Evolutionary conservation across 495 filamentous ascomycete species (phyloP).

Genomic region (Neurospora sp.): DNA sequence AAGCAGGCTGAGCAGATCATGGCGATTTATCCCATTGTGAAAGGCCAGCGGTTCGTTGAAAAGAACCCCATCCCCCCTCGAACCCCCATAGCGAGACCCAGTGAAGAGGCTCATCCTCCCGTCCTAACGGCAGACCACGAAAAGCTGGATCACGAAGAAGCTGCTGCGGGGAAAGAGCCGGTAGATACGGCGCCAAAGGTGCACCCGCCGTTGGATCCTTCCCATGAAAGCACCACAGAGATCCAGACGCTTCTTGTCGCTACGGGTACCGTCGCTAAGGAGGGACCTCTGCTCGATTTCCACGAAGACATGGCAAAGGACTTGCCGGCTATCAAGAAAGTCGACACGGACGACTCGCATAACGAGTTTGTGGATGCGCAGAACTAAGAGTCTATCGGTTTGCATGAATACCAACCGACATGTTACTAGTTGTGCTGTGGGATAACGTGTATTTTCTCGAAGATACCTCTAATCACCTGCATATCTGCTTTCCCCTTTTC

Average conservation of each 20-base stretch:
- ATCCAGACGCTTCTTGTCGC: conserved; percentile 30
- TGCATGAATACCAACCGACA: neutral
- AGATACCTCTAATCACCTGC: neutral
- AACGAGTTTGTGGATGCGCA: conserved; percentile 27
- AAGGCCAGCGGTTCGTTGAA: conserved; percentile 48
- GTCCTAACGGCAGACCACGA: neutral
- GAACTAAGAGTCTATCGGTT: conserved; percentile 3
- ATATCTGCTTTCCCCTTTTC: neutral
- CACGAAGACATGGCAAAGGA: conserved; percentile 37
- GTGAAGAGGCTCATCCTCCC: conserved; percentile 17
- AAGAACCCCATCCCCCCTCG: conserved; percentile 31
- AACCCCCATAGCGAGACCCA: conserved; percentile 8
- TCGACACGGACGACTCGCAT: conserved; percentile 17
- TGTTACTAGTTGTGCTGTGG: neutral
- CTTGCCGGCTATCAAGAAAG: conserved; percentile 24
- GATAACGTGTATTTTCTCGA: neutral
- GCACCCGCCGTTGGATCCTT: conserved; percentile 11
- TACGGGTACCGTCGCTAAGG: conserved; percentile 27
- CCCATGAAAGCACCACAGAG: conserved; percentile 24
- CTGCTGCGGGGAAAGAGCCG: neutral
- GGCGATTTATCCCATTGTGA: conserved; percentile 74
- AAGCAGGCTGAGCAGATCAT: conserved; percentile 77
- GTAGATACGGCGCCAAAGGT: neutral
- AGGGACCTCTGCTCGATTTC: conserved; percentile 40
- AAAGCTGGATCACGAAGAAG: neutral